Evolutionary conservation across 2,329 filamentous ascomycete species (phyloP).

Genomic region (Alternaria sp.): DNA sequence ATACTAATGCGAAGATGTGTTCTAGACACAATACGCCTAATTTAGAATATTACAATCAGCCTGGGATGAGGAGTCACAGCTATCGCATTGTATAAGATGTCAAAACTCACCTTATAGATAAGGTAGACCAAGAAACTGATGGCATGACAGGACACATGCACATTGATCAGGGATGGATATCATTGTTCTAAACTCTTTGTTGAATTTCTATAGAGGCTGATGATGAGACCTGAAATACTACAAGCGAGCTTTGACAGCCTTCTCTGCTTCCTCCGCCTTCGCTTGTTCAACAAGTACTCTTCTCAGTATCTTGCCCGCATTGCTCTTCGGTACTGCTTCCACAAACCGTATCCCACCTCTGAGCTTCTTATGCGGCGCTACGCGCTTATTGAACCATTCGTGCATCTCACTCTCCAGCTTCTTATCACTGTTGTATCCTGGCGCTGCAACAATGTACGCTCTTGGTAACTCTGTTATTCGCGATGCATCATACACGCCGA

Average conservation of each 20-base stretch:
- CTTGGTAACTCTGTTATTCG: neutral
- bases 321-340: neutral
- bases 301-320: neutral
- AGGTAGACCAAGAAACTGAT: too few species aligned
- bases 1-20: too few species aligned
- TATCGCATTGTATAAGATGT: too few species aligned
- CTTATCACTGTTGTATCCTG: neutral
- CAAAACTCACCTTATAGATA: too few species aligned
- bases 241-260: neutral
- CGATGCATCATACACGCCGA: neutral
- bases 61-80: accelerated
- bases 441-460: neutral
- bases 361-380: neutral
- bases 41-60: accelerated
- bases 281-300: neutral
- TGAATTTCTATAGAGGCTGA: neutral
- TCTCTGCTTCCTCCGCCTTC: neutral
- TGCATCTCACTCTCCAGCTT: neutral
- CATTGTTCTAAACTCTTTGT: neutral
- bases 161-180: neutral
- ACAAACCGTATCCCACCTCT: neutral
- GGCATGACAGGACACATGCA: accelerated
- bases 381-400: neutral
- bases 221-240: accelerated
- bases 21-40: too few species aligned